Evolutionary conservation across 441 rosid genomes (phyloP).

Genomic region (Populus hybrid): DNA sequence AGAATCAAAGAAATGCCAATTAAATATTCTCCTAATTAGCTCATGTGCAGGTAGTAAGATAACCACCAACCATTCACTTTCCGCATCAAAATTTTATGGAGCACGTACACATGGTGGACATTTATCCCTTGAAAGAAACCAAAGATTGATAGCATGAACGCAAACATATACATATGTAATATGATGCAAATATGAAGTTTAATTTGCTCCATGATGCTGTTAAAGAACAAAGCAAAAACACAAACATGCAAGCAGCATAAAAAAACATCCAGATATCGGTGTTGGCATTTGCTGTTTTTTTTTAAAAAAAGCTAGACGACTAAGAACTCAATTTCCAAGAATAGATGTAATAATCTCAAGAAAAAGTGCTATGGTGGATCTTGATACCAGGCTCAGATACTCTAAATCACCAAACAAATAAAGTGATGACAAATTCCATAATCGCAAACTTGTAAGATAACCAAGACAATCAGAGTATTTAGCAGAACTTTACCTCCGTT

Average conservation of each 20-base stretch:
- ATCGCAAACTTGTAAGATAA: not conserved
- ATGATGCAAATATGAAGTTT: not conserved
- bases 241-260: not conserved
- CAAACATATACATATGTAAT: not conserved
- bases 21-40: not conserved
- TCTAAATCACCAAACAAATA: not conserved
- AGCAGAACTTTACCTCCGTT: slow-evolving; percentile 7
- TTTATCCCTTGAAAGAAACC: not conserved
- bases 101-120: not conserved
- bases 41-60: not conserved
- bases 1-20: not conserved
- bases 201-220: not conserved
- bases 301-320: not conserved
- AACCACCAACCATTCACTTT: not conserved
- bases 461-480: not conserved
- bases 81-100: not conserved
- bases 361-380: not conserved
- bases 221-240: not conserved
- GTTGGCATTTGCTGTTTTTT: not conserved
- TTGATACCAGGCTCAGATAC: not conserved
- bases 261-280: not conserved
- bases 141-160: not conserved
- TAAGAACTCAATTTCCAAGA: not conserved
- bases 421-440: not conserved
- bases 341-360: not conserved